A percentile compares a stretch with the other conserved stretches of the same genome.
Evolutionary conservation across 768 basidiomycete species (phyloP).

Genomic region (Psilocybe cyanescens): DNA sequence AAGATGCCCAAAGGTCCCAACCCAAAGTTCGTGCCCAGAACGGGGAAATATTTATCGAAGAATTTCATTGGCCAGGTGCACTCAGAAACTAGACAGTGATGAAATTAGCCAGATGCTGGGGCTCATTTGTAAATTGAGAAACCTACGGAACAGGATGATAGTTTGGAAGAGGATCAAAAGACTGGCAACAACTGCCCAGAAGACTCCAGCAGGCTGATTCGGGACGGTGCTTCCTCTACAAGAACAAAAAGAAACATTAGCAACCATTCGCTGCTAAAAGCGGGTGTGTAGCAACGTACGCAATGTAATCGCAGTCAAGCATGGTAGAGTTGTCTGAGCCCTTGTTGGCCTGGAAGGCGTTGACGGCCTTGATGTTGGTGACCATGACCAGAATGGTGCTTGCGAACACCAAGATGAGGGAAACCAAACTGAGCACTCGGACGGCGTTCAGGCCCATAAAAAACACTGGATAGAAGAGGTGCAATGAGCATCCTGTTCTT

Average conservation of each 20-base stretch:
- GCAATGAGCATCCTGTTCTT: neutral
- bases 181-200: slow-evolving; percentile 88
- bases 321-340: slow-evolving; percentile 34
- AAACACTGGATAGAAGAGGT: slow-evolving; percentile 29
- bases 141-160: slow-evolving; percentile 69
- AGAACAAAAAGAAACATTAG: neutral
- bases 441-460: slow-evolving; percentile 82
- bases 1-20: slow-evolving; percentile 88
- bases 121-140: neutral
- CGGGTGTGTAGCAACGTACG: slow-evolving; percentile 44
- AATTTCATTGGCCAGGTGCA: slow-evolving; percentile 75
- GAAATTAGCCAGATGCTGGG: neutral
- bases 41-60: slow-evolving; percentile 90
- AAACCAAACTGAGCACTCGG: slow-evolving; percentile 76
- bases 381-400: slow-evolving; percentile 76
- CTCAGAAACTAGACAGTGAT: slow-evolving; percentile 58
- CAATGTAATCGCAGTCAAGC: slow-evolving; percentile 79
- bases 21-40: slow-evolving; percentile 86
- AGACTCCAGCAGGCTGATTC: slow-evolving; percentile 89
- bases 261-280: neutral
- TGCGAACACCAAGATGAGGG: slow-evolving; percentile 80
- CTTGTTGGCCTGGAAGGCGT: slow-evolving; percentile 55
- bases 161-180: slow-evolving; percentile 86
- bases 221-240: slow-evolving; percentile 82
- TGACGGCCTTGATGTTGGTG: slow-evolving; percentile 77